A percentile compares a stretch with the other conserved stretches of the same genome.
Conservation (phyloP, 345 rosid genomes). For the Rhizophora apiculata region DNA sequence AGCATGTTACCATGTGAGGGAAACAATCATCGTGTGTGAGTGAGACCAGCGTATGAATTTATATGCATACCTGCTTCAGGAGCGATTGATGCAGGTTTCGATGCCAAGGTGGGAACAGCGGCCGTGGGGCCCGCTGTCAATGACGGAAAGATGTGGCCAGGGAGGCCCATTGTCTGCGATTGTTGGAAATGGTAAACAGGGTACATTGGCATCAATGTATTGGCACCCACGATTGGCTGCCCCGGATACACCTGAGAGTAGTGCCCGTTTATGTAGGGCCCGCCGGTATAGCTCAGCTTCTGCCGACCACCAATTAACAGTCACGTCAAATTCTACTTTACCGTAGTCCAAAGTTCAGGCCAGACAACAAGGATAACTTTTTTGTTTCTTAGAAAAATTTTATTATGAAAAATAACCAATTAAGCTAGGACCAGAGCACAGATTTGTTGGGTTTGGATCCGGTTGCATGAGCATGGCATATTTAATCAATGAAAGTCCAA, state of each 20-base stretch:
- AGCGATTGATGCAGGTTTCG: constrained; percentile 51
- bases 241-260: constrained; percentile 66
- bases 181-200: constrained; percentile 68
- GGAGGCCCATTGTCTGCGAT: constrained; percentile 72
- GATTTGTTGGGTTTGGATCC: too few species aligned
- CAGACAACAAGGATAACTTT: too few species aligned
- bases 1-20: constrained; percentile 25
- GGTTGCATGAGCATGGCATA: too few species aligned
- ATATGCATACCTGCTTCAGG: constrained; percentile 50
- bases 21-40: neutral
- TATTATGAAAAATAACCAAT: too few species aligned
- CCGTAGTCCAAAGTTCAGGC: neutral
- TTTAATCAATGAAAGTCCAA: too few species aligned
- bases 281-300: constrained; percentile 72
- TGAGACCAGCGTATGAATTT: neutral
- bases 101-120: constrained; percentile 40
- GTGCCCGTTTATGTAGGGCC: constrained; percentile 68
- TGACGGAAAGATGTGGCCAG: constrained; percentile 54
- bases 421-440: too few species aligned
- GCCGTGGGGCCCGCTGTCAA: constrained; percentile 41
- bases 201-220: constrained; percentile 79
- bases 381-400: too few species aligned
- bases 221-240: constrained; percentile 61
- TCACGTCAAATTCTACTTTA: neutral
- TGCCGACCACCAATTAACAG: constrained; percentile 20